Evolutionary conservation across 768 basidiomycete species (phyloP).

Genomic region (Amanita subjunquillea): DNA sequence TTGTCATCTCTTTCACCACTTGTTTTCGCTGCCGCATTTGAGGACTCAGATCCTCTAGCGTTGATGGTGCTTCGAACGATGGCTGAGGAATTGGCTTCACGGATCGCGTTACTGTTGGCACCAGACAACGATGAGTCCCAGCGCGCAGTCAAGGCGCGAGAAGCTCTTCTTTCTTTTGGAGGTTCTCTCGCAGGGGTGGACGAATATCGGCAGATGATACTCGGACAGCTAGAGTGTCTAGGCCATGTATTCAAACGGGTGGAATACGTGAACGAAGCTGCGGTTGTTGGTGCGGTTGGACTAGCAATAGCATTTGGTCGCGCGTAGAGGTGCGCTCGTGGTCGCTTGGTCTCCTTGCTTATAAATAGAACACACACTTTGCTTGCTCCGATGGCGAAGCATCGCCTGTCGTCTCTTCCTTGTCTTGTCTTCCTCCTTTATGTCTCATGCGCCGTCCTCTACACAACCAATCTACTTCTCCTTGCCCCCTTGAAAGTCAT

Average conservation of each 20-base stretch:
- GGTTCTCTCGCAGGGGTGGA: slow-evolving; percentile 66
- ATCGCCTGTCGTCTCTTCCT: slow-evolving; percentile 9
- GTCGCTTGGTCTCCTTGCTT: background rate
- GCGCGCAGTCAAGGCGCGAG: slow-evolving; percentile 35
- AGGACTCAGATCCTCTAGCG: slow-evolving; percentile 56
- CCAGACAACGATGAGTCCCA: slow-evolving; percentile 21
- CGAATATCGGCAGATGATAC: slow-evolving; percentile 42
- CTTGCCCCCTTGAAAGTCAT: slow-evolving; percentile 8
- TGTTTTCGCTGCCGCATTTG: slow-evolving; percentile 72
- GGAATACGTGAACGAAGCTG: slow-evolving; percentile 61
- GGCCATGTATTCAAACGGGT: slow-evolving; percentile 60
- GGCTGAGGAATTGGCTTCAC: slow-evolving; percentile 44
- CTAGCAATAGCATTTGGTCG: slow-evolving; percentile 26
- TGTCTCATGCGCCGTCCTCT: slow-evolving; percentile 28
- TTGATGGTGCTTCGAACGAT: slow-evolving; percentile 42
- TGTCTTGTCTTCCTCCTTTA: slow-evolving; percentile 23
- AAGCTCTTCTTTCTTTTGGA: slow-evolving; percentile 64
- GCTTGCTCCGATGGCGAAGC: slow-evolving; percentile 4
- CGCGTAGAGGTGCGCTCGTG: background rate
- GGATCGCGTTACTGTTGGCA: slow-evolving; percentile 45
- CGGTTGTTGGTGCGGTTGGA: slow-evolving; percentile 51
- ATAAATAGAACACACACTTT: background rate
- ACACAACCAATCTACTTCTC: slow-evolving; percentile 26
- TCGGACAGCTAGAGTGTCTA: slow-evolving; percentile 42
- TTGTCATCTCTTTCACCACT: slow-evolving; percentile 65